Conservation (phyloP, 768 basidiomycete genomes). For the Suillus decipiens region DNA sequence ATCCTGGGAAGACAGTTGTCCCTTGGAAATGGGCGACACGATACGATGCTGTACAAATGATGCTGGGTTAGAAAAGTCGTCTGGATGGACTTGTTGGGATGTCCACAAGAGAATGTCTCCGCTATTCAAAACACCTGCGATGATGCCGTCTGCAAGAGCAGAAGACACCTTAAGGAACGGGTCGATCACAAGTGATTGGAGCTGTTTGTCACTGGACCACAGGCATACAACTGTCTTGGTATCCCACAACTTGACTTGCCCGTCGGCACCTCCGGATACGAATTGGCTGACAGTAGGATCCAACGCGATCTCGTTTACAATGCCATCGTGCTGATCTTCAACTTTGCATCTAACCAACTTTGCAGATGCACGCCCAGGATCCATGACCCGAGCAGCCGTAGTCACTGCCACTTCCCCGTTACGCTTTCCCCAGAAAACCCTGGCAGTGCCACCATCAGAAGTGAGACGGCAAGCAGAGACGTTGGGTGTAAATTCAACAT, state of each 20-base stretch:
- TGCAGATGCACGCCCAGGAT: slow-evolving; percentile 44
- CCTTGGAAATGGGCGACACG: slow-evolving; percentile 32
- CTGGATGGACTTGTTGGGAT: slow-evolving; percentile 4
- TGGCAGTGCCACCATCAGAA: slow-evolving; percentile 66
- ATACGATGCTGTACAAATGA: slow-evolving; percentile 36
- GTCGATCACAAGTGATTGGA: slow-evolving; percentile 42
- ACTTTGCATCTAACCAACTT: slow-evolving; percentile 49
- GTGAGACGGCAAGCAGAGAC: slow-evolving; percentile 58
- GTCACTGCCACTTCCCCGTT: slow-evolving; percentile 70
- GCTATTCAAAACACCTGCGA: slow-evolving; percentile 53
- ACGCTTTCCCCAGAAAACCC: slow-evolving; percentile 72
- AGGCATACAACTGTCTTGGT: slow-evolving; percentile 51
- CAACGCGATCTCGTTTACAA: slow-evolving; percentile 59
- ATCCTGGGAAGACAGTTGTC: slow-evolving; percentile 11
- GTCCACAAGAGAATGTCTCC: slow-evolving; percentile 61
- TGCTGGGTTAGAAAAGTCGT: slow-evolving; percentile 17
- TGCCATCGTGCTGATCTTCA: slow-evolving; percentile 64
- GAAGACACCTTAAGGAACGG: slow-evolving; percentile 52
- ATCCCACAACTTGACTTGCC: slow-evolving; percentile 76
- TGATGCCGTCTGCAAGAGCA: slow-evolving; percentile 41
- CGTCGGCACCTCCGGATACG: slow-evolving; percentile 61
- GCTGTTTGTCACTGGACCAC: slow-evolving; percentile 58
- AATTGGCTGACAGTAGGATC: slow-evolving; percentile 38
- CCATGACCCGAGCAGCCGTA: slow-evolving; percentile 59
- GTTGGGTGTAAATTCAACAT: slow-evolving; percentile 71